A percentile compares a stretch with the other conserved stretches of the same genome.
Evolutionary conservation across 331 rosid species (phyloP).

Genomic region (Quercus tomentella): DNA sequence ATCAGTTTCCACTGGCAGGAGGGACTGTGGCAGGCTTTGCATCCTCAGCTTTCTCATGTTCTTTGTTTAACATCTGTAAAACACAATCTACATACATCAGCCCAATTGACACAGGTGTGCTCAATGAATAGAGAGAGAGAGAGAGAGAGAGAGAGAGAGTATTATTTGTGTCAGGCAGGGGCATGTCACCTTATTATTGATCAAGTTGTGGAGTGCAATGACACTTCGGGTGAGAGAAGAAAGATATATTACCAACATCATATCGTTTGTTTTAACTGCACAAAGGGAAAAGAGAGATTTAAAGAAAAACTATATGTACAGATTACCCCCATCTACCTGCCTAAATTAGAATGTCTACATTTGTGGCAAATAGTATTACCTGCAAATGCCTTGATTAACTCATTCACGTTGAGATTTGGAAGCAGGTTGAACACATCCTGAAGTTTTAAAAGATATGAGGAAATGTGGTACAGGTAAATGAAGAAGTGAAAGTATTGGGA

Average conservation of each 20-base stretch:
- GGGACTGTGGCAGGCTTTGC: slow-evolving; percentile 40
- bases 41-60: slow-evolving; percentile 55
- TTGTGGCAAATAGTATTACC: slow-evolving; percentile 19
- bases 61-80: slow-evolving; percentile 58
- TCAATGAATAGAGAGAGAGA: background rate
- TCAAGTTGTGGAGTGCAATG: slow-evolving; percentile 89
- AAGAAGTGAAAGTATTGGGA: background rate
- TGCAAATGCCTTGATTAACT: slow-evolving; percentile 54
- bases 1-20: slow-evolving; percentile 36
- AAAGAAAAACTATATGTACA: background rate
- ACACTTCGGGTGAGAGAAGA: slow-evolving; percentile 88
- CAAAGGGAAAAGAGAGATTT: background rate
- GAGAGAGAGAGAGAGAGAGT: background rate
- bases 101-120: background rate
- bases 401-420: slow-evolving; percentile 52
- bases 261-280: slow-evolving; percentile 56
- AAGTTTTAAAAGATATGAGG: background rate
- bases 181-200: slow-evolving; percentile 71
- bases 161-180: background rate
- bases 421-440: slow-evolving; percentile 63
- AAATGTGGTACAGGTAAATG: background rate
- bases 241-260: slow-evolving; percentile 89
- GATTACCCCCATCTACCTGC: background rate
- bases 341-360: background rate
- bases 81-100: background rate